Evolutionary conservation across 305 asterid species (phyloP), one percentile per base, ranked within the genome.

Genomic region (Caryopteris hybrid): DNA sequence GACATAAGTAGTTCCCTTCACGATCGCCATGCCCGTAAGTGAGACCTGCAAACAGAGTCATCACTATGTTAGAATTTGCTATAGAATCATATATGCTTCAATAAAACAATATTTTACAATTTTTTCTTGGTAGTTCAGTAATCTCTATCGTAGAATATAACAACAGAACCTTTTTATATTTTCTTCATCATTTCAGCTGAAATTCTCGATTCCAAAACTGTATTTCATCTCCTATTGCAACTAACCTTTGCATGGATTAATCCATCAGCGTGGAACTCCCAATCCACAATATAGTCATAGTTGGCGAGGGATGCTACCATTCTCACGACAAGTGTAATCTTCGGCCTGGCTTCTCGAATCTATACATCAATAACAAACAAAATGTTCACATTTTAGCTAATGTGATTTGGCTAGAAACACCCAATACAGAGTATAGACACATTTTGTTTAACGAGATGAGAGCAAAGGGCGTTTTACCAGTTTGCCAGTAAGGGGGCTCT

Each of bases 241-340:
- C 82, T 57, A 59, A 88, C 96, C 85, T 82, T 77, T 11, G 76
- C 88, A 36, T 84, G 85, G 57, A 89, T 87, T 12, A 87, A 63
- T 21, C 96, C 96, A 72, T 87, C 92, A 0, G 90, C 86, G 53
- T 89, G 90, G 61, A 89, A 85, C 74, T 85, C 95, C 96, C 96
- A 89, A 8, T 89, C 95, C 56, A 87, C 70, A 20, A 85, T 34
- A 70, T 89, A 89, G 63, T 89, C 96, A 33, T 87, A 89, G 71
- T 89, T 87, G 0, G 92, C 96, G 0, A 85, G 83, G 6, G 95
- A 77, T 10, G 96, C 86, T 0, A 72, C 90, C 85, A 83, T 74
- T 69, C 95, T 75, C 25, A 67, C 92, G 8, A 87, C 90, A 0
- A 87, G 76, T 1, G 88, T 65, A 41, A 89, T 62, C 77, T 81